Base-by-base conservation (phyloP, 2,329 filamentous ascomycete species). In the Penicillium sp. region DNA sequence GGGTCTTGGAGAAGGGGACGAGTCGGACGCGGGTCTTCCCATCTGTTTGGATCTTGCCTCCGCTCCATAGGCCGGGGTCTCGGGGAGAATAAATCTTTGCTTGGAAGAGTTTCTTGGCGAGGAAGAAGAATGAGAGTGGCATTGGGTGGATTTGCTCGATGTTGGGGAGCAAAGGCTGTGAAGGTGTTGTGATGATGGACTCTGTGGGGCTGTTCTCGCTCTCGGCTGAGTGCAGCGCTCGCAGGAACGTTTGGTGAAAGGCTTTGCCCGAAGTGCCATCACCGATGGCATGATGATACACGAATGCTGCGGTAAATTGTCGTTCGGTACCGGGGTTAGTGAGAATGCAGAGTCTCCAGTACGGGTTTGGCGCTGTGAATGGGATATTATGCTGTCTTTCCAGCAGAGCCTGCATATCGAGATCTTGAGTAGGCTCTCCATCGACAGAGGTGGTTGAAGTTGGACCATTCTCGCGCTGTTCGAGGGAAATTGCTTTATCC, bases 211-310 rank as follows among this genome's bases (percentile, higher is more conserved):
- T 5, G 37, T 11, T 28, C 3, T 57, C 57, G 1, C 57, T n/a
- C 4, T 58, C 60, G 39, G 54, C 59, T 1, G 62, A 28, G 37
- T 70, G 61, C 12, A 83, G 60, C 4, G 76, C 77, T 5, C 66
- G 62, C 4, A 77, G 71, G 39, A 83, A 79, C 0, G 73, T 69
- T 8, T 71, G 65, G 56, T 83, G 81, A 60, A 83, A 83, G 0
- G 77, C 71, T 31, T 80, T 73, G 0, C 77, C 79, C 0, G 79
- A 81, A 8, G 68, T 69, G 1, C 81, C 81, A 63, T 84, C 81
- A 2, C 76, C 77, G 52, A 83, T 70, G 2, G 76, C 78, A 69
- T 83, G 81, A 57, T 84, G 81, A 61, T 74, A 82, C 10, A 82
- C 70, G 67, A 81, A 83, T 2, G 68, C 69, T 1, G 75, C 78